These are phyloP conservation scores for Conticribra weissflogii DNA, from an alignment of 108 stramenopile species.

Conservation along the genomic window DNA sequence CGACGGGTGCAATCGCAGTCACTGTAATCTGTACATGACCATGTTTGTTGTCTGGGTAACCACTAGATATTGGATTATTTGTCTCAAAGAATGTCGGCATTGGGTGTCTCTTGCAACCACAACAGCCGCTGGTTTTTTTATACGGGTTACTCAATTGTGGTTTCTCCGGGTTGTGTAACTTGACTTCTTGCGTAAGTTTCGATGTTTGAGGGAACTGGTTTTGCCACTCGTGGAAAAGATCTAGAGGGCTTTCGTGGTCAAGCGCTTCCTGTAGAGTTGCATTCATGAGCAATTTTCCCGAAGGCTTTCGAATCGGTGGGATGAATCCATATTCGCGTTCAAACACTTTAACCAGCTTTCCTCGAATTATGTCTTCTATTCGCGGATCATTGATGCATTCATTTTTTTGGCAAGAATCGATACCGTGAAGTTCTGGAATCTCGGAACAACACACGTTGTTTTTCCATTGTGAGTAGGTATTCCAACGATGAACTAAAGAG, in stretches of 20 bases:
- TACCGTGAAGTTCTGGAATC: conserved; percentile 38
- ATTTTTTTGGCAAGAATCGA: conserved; percentile 26
- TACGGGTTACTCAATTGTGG: conserved; percentile 32
- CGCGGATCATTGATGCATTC: conserved; percentile 34
- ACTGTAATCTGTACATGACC: conserved; percentile 64
- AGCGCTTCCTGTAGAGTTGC: conserved; percentile 32
- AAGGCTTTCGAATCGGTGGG: conserved; percentile 28
- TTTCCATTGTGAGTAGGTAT: conserved; percentile 37
- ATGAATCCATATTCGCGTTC: conserved; percentile 35
- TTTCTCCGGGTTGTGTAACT: conserved; percentile 19
- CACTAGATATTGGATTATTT: conserved; percentile 13
- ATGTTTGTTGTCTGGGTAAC: conserved; percentile 86
- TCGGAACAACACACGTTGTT: conserved; percentile 41
- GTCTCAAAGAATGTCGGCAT: conserved; percentile 54
- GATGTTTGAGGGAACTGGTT: background rate
- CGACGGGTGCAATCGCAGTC: conserved; percentile 55
- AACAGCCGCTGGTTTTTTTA: conserved; percentile 64
- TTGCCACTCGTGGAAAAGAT: conserved; percentile 46
- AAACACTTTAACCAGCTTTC: conserved; percentile 36
- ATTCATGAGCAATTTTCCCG: conserved; percentile 43
- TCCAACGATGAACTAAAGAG: conserved; percentile 41
- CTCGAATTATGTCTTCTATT: conserved; percentile 42
- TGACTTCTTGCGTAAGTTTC: background rate
- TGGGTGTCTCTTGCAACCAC: conserved; percentile 58
- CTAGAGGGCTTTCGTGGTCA: conserved; percentile 30